phyloP scores from a whole-genome alignment of 176 grass and related monocot species.

The Dendrocalamus sinicus region DNA sequence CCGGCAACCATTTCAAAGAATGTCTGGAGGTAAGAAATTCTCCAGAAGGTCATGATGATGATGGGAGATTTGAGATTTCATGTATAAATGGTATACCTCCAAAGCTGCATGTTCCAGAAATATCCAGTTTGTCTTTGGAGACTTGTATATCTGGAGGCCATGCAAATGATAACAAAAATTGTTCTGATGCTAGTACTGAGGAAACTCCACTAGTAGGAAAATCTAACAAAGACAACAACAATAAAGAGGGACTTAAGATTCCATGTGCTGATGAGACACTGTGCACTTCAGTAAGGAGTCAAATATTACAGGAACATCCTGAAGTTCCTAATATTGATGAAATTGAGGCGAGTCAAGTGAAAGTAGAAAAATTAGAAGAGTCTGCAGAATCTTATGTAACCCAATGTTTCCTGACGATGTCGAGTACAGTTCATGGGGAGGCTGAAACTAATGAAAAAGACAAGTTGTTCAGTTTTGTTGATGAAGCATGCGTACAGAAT shows the following conservation, averaged over 20 bases:
- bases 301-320: slow-evolving; percentile 34
- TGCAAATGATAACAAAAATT: slow-evolving; percentile 33
- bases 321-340: slow-evolving; percentile 37
- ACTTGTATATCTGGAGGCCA: slow-evolving; percentile 44
- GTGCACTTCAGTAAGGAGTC: slow-evolving; percentile 26
- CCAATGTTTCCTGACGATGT: slow-evolving; percentile 13
- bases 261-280: slow-evolving; percentile 37
- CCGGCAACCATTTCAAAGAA: slow-evolving; percentile 28
- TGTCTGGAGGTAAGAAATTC: slow-evolving; percentile 21
- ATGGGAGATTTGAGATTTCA: slow-evolving; percentile 27
- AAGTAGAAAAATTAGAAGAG: slow-evolving; percentile 41
- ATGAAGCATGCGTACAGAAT: slow-evolving; percentile 44
- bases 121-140: slow-evolving; percentile 13
- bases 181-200: slow-evolving; percentile 31
- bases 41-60: slow-evolving; percentile 27
- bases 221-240: slow-evolving; percentile 38
- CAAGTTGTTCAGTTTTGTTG: slow-evolving; percentile 38
- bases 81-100: slow-evolving; percentile 17
- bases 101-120: slow-evolving; percentile 44
- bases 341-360: slow-evolving; percentile 20
- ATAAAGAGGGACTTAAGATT: slow-evolving; percentile 44
- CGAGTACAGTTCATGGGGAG: slow-evolving; percentile 26
- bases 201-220: slow-evolving; percentile 43
- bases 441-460: slow-evolving; percentile 30
- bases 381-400: slow-evolving; percentile 30